Conservation (phyloP, 352 stramenopile genomes). For the Phytophthora pistaciae region DNA sequence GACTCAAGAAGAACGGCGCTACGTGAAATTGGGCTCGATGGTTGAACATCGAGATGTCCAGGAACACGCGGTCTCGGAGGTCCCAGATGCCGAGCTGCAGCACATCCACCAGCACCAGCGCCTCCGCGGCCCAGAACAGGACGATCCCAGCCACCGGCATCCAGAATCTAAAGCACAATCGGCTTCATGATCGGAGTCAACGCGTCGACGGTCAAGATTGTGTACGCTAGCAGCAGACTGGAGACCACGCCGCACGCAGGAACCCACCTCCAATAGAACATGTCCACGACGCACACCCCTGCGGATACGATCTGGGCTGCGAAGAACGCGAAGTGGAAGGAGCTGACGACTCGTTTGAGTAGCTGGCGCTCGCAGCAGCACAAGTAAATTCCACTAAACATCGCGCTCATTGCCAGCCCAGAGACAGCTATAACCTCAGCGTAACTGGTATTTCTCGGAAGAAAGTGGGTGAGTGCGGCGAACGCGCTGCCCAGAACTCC, state of each 20-base stretch:
- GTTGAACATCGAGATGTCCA: slow-evolving; percentile 7
- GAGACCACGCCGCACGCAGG: slow-evolving; percentile 4
- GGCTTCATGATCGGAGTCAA: slow-evolving; percentile 17
- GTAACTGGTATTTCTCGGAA: not conserved
- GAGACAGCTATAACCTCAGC: not conserved
- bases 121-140: not conserved
- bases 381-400: slow-evolving; percentile 1
- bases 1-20: slow-evolving; percentile 14
- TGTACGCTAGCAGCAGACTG: not conserved
- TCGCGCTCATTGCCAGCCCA: not conserved
- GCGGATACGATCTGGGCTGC: not conserved
- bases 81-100: slow-evolving; percentile 4
- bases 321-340: slow-evolving; percentile 3
- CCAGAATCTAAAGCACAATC: slow-evolving; percentile 13
- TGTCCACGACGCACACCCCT: not conserved
- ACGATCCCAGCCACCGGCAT: not conserved
- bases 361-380: slow-evolving; percentile 21
- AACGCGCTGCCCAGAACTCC: not conserved
- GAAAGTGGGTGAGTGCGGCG: slow-evolving; percentile 6
- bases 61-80: slow-evolving; percentile 19
- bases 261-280: slow-evolving; percentile 15
- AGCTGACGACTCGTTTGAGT: slow-evolving; percentile 12
- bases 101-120: slow-evolving; percentile 6
- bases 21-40: slow-evolving; percentile 8
- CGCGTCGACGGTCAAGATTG: slow-evolving; percentile 13